phyloP scores from a whole-genome alignment of 495 filamentous ascomycete genomes.

The Hypoxylon fuscum region DNA sequence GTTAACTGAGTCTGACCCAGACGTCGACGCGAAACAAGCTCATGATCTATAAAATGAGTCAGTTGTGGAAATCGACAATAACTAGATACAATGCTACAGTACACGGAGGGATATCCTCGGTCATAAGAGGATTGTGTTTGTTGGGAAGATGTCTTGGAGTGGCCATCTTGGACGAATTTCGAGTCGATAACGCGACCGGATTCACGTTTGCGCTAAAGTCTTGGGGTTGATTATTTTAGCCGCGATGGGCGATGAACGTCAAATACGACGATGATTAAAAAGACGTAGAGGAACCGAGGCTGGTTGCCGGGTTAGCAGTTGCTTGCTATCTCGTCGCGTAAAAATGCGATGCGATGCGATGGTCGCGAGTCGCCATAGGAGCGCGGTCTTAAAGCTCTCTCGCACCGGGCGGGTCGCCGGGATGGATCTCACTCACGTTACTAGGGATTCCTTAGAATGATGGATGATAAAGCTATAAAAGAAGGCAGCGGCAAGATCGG shows the following conservation, averaged over 20 bases:
- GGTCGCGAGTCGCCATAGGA: constrained; percentile 4
- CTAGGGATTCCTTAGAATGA: constrained; percentile 22
- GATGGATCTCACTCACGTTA: constrained; percentile 47
- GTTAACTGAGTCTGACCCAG: constrained; percentile 90
- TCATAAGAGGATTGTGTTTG: constrained; percentile 79
- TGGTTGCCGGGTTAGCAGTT: constrained; percentile 44
- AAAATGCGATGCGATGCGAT: constrained; percentile 31
- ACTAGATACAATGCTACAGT: constrained; percentile 24
- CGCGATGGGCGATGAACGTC: constrained; percentile 8
- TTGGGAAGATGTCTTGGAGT: constrained; percentile 69
- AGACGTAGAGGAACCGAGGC: constrained; percentile 24
- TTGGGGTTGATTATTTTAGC: constrained; percentile 11
- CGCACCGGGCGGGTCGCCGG: constrained; percentile 40
- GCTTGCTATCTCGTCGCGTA: constrained; percentile 35
- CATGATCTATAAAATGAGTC: constrained; percentile 69
- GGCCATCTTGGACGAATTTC: constrained; percentile 60
- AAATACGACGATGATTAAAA: constrained; percentile 25
- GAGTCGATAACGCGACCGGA: constrained; percentile 39
- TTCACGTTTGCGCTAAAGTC: constrained; percentile 12
- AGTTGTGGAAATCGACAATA: constrained; percentile 25
- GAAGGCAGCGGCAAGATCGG: not conserved
- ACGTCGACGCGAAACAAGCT: constrained; percentile 84
- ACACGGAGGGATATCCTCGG: constrained; percentile 74
- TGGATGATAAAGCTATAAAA: constrained; percentile 6
- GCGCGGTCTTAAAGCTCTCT: constrained; percentile 30